Percentiles rank a stretch among this genome's conserved stretches.
These are phyloP conservation scores for Citrus sp. DNA, from an alignment of 345 rosid genomes.

Conservation along the genomic window DNA sequence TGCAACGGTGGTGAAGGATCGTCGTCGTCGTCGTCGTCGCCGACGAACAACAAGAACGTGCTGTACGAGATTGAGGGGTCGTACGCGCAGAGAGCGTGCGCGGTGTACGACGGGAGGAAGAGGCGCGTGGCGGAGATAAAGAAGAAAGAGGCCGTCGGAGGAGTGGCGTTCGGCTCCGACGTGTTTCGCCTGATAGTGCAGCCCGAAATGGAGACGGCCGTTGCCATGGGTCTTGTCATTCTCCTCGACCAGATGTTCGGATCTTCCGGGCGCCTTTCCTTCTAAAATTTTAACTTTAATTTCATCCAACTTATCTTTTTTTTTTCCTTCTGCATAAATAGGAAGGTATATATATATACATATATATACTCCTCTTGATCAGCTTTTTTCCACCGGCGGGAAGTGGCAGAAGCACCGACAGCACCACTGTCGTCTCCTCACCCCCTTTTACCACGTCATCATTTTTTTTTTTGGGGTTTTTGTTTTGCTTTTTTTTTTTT, in stretches of 20 bases:
- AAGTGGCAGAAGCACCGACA: neutral
- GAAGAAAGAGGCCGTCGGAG: conserved; percentile 60
- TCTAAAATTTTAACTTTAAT: neutral
- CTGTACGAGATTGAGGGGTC: conserved; percentile 81
- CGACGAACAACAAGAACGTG: conserved; percentile 10
- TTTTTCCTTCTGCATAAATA: neutral
- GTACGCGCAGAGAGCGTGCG: conserved; percentile 59
- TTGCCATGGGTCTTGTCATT: conserved; percentile 84
- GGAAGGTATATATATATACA: neutral
- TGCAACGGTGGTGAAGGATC: neutral
- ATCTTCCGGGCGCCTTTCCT: conserved; percentile 43
- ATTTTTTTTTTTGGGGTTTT: neutral
- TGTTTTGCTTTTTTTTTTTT: neutral
- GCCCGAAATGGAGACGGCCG: conserved; percentile 50
- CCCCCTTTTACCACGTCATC: neutral
- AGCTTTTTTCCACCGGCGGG: neutral
- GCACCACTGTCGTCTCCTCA: neutral
- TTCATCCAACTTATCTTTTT: too few species aligned
- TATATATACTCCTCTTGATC: neutral
- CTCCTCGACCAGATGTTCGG: conserved; percentile 90
- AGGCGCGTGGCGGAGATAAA: conserved; percentile 58
- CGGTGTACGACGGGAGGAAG: conserved; percentile 56
- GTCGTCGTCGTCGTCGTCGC: neutral
- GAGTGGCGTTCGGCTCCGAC: conserved; percentile 65
- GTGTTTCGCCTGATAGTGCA: conserved; percentile 70